Conservation (phyloP, 345 rosid species). For the Moricandia arvensis region DNA sequence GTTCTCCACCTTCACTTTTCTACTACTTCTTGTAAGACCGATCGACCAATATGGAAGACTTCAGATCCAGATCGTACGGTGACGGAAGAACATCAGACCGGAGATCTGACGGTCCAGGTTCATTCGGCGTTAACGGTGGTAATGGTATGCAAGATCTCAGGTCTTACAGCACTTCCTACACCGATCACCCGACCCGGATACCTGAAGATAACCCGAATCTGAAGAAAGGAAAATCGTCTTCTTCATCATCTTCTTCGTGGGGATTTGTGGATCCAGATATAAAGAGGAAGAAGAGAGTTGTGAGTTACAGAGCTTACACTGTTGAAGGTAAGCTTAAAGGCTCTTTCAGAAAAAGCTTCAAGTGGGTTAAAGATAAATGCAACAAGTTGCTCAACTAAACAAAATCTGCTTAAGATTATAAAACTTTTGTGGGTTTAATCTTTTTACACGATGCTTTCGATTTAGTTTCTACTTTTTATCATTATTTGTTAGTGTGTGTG, state of each 20-base stretch:
- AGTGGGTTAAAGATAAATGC: constrained; percentile 13
- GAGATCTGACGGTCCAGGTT: constrained; percentile 31
- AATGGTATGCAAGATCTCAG: constrained; percentile 59
- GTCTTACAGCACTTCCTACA: constrained; percentile 54
- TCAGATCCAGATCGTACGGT: constrained; percentile 59
- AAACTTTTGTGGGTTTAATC: background rate
- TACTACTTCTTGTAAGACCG: background rate
- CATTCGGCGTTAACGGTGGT: constrained; percentile 14
- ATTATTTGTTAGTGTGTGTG: background rate
- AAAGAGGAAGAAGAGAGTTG: constrained; percentile 71
- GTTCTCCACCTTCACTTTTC: background rate
- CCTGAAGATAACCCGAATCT: constrained; percentile 35
- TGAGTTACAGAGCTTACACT: constrained; percentile 60
- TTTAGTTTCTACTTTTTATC: background rate
- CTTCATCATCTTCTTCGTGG: constrained; percentile 46
- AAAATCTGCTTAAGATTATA: background rate
- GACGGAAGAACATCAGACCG: constrained; percentile 46
- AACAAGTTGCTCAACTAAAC: background rate
- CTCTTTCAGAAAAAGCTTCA: constrained; percentile 60
- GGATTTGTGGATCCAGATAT: constrained; percentile 64
- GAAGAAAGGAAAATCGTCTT: constrained; percentile 54
- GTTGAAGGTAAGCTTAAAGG: constrained; percentile 79
- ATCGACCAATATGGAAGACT: constrained; percentile 53
- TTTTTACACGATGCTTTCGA: background rate
- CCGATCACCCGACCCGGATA: constrained; percentile 39